Base-by-base conservation (phyloP, 352 stramenopile genomes). In the Sclerospora graminicola region DNA sequence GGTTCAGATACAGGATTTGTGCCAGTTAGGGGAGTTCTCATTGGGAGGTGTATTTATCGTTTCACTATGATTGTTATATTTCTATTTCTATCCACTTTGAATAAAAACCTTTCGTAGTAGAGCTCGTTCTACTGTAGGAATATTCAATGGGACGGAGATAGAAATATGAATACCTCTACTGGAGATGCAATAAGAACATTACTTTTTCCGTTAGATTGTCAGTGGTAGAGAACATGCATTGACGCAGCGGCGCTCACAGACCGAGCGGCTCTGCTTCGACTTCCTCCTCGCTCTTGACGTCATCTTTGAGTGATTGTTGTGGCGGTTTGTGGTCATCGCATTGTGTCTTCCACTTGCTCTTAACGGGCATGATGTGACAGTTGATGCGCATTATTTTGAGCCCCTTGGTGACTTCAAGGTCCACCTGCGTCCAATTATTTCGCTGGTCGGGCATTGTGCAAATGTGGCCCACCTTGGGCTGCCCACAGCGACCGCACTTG, bases 401-500 rank as follows among this genome's bases (percentile, higher is more conserved):
- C 9, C 75, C 75, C 57, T 85, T 84, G 29, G 72, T 88, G 34
- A 88, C 76, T 30, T 85, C 70, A 16, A 85, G 38, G 42, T 88
- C 72, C 45, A 72, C 70, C 38, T 90, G 79, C 30, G 75, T 79
- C 75, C 79, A 88, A 58, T 90, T 90, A 58, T 90, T 90, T 43
- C 79, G 75, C 43, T 86, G 63, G 38, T 90, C 79, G 11, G 79
- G 79, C 70, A 90, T 86, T 7, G 79, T 88, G 51, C 80, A 92
- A 32, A 89, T 75, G 46, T 92, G 80, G 27, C 78, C 78, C 19
- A 92, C 80, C 58, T 92, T 92, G 28, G 78, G 75, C 42, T 92
- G 77, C 0, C 80, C 80, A 33, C 80, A 92, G 27, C 80, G 77
- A 4, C 80, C 80, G 41, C 80, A 92, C 57, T 92, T 92, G 75